Evolutionary conservation across 345 rosid genomes (phyloP), one percentile per base, ranked within the genome.

Genomic region (Gossypium rotundifolium): DNA sequence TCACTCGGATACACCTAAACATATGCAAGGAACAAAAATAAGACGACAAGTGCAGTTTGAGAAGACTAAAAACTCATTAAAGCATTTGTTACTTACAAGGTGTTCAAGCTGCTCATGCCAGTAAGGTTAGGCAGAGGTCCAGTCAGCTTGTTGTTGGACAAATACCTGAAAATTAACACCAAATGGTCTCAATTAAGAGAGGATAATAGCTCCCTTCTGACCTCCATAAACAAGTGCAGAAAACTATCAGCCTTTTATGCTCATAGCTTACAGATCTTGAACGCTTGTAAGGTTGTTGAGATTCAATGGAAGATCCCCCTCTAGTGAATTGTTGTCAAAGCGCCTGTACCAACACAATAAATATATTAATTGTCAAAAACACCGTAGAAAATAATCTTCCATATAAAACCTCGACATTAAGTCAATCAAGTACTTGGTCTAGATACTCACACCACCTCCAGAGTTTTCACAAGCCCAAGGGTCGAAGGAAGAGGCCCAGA

Each of bases 401-500:
- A 45, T 27, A 23, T 57, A 0, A 10, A 76, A 52, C 1, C 8
- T 27, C 45, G 33, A 1, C 17, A 40, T n/a, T 9, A 80, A 72
- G 68, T 51, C 51, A 27, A 20, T 63, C 57, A 9, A 71, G 18
- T 14, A 62, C 3, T 13, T 72, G 55, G 11, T 53, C 20, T 27
- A 44, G 76, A 62, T 84, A 89, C 99, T 89, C 82, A 96, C 99
- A 96, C 71, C 48, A 86, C 89, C 68, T 84, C 81, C 84, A 96
- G 62, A 9, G 78, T 68, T 68, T 25, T 25, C 79, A 96, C 97
- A 3, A 74, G 86, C 65, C 88, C 90, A 78, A 96, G 90, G 75
- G 83, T 84, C 1, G 79, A 29, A 16, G 99, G 99, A 65, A 95
- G 78, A 54, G 3, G 0, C 0, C 97, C 98, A 0, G 70, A 71